Evolutionary conservation across 768 basidiomycete genomes (phyloP).

Genomic region (Thelephora ganbajun): DNA sequence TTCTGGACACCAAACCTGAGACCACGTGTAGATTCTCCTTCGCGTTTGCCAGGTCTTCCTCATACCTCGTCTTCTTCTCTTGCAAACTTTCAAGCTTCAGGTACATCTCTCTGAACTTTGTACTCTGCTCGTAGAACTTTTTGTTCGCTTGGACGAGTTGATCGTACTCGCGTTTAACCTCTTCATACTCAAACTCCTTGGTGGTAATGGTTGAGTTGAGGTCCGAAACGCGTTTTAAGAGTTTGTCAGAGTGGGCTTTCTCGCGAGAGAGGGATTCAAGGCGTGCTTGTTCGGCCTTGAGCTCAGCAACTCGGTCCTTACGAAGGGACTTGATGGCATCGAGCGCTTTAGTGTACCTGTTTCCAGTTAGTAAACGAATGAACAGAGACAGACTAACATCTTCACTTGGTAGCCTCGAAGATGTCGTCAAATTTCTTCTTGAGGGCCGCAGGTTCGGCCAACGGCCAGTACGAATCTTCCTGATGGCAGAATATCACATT

Average conservation of each 20-base stretch:
- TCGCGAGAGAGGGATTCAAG: conserved; percentile 65
- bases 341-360: conserved; percentile 91
- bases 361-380: background rate
- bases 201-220: conserved; percentile 45
- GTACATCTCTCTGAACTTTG: conserved; percentile 78
- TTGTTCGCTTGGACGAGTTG: conserved; percentile 52
- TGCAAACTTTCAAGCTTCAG: conserved; percentile 51
- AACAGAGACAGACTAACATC: background rate
- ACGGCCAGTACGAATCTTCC: conserved; percentile 97
- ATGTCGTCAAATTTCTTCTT: conserved; percentile 99
- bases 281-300: conserved; percentile 87
- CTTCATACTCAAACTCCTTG: conserved; percentile 66
- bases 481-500: conserved; percentile 99
- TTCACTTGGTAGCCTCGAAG: conserved; percentile 89
- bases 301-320: conserved; percentile 80
- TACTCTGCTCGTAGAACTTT: conserved; percentile 71
- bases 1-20: conserved; percentile 30
- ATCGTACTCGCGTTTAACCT: conserved; percentile 52
- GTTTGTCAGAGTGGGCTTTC: conserved; percentile 78
- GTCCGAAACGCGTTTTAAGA: conserved; percentile 50
- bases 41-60: conserved; percentile 47
- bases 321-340: conserved; percentile 82
- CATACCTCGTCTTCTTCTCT: conserved; percentile 44
- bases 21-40: conserved; percentile 54
- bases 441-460: conserved; percentile 76